Percentiles rank a stretch among this genome's conserved stretches.
These are phyloP conservation scores for Cryomyces minteri DNA, from an alignment of 495 filamentous ascomycete species.

Conservation along the genomic window DNA sequence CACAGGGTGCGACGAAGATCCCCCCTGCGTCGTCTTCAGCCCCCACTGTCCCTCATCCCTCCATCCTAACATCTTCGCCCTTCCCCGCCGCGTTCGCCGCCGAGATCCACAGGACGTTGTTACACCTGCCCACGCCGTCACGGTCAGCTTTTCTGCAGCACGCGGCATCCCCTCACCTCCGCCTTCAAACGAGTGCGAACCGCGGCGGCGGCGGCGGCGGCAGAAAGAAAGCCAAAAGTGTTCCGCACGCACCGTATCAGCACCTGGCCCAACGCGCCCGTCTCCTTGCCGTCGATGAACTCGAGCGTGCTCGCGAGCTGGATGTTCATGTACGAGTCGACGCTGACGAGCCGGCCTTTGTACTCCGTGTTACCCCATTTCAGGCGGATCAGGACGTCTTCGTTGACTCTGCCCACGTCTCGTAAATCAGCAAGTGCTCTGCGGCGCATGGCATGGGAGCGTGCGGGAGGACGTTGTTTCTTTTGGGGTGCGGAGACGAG, in stretches of 20 bases:
- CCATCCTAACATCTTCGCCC: conserved; percentile 39
- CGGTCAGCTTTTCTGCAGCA: conserved; percentile 7
- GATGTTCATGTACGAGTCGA: conserved; percentile 98
- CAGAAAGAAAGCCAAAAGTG: background rate
- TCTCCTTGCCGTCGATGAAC: conserved; percentile 74
- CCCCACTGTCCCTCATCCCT: conserved; percentile 24
- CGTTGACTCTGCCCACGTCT: conserved; percentile 46
- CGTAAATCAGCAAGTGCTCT: background rate
- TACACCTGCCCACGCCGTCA: conserved; percentile 38
- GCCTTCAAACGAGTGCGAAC: too few species aligned
- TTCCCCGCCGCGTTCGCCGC: conserved; percentile 35
- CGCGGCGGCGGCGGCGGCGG: background rate
- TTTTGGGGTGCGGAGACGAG: background rate
- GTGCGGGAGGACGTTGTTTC: background rate
- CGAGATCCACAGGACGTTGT: conserved; percentile 90
- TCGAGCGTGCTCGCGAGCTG: conserved; percentile 80
- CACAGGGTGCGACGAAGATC: too few species aligned
- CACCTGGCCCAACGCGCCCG: conserved; percentile 70
- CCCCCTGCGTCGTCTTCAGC: too few species aligned
- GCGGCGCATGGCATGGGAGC: background rate
- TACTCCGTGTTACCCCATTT: conserved; percentile 99
- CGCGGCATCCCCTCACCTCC: background rate
- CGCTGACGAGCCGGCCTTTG: conserved; percentile 73
- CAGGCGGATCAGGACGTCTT: conserved; percentile 73
- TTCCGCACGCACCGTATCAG: conserved; percentile 55